phyloP scores from a whole-genome alignment of 208 protist species.

The Porcisia hertigi region DNA sequence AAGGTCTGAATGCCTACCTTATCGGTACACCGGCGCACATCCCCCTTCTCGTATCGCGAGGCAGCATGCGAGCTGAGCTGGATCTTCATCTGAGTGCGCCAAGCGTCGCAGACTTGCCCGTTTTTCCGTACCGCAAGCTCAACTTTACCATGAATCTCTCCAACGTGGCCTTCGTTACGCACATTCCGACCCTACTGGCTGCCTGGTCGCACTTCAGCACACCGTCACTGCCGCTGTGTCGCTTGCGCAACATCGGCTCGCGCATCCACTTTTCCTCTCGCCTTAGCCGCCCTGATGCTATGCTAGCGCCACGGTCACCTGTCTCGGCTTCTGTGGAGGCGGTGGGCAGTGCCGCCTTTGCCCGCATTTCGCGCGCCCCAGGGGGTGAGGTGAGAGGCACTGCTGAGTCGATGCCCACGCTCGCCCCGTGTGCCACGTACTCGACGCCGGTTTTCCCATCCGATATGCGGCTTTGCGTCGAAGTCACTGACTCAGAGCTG shows the following conservation, averaged over 20 bases:
- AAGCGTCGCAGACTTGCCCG: conserved; percentile 31
- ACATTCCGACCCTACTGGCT: conserved; percentile 57
- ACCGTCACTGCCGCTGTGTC: conserved; percentile 40
- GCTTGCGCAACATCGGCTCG: conserved; percentile 46
- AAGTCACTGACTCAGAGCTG: conserved; percentile 33
- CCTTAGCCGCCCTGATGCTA: conserved; percentile 2
- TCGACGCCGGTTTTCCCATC: conserved; percentile 48
- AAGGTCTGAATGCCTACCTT: conserved; percentile 40
- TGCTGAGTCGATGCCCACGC: neutral
- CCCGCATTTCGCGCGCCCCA: conserved; percentile 8
- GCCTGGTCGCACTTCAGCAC: conserved; percentile 64
- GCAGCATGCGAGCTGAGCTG: conserved; percentile 29
- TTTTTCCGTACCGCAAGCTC: conserved; percentile 52
- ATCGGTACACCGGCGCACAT: conserved; percentile 28
- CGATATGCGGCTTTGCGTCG: conserved; percentile 41
- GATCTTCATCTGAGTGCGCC: conserved; percentile 35
- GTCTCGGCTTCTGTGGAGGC: conserved; percentile 16
- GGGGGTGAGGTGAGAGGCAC: neutral
- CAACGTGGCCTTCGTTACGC: conserved; percentile 34
- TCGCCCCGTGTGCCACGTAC: conserved; percentile 26
- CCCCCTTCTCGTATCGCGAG: conserved; percentile 33
- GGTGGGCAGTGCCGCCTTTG: conserved; percentile 29
- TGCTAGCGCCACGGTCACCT: conserved; percentile 28
- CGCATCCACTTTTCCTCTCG: conserved; percentile 53
- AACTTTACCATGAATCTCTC: conserved; percentile 22